A percentile compares a stretch with the other conserved stretches of the same genome.
phyloP scores from a whole-genome alignment of 768 basidiomycete species.

The Amanita phalloides region DNA sequence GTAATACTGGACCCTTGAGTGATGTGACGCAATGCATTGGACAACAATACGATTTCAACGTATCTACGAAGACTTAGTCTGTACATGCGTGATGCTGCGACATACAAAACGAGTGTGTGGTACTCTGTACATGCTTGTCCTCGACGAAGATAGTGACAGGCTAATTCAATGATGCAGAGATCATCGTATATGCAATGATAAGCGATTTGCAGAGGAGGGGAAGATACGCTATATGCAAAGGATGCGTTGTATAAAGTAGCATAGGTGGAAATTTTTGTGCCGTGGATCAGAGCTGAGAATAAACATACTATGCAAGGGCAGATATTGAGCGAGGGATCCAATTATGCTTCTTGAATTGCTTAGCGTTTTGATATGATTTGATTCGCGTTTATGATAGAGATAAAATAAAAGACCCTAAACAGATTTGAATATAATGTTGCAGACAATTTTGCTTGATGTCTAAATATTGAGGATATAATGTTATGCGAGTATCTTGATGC shows the following conservation, averaged over 20 bases:
- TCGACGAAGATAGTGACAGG: background rate
- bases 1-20: conserved; percentile 5
- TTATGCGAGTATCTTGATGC: background rate
- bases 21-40: background rate
- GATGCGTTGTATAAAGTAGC: conserved; percentile 6
- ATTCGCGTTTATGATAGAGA: conserved; percentile 1
- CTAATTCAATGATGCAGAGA: conserved; percentile 5
- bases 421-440: conserved; percentile 5
- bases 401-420: background rate
- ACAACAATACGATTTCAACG: background rate
- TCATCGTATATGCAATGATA: conserved; percentile 3
- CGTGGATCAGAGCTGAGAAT: background rate
- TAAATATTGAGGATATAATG: background rate
- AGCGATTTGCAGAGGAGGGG: background rate
- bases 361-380: background rate
- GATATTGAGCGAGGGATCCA: background rate
- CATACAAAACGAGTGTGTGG: background rate
- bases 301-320: conserved; percentile 5
- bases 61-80: background rate
- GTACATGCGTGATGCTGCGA: background rate
- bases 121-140: background rate
- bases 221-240: conserved; percentile 6
- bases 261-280: conserved; percentile 1
- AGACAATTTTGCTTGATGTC: conserved; percentile 5
- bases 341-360: background rate